Percentiles rank a stretch among this genome's conserved stretches.
These are phyloP conservation scores for Barnettozyma salicaria DNA, from an alignment of 805 yeast species.

Conservation along the genomic window DNA sequence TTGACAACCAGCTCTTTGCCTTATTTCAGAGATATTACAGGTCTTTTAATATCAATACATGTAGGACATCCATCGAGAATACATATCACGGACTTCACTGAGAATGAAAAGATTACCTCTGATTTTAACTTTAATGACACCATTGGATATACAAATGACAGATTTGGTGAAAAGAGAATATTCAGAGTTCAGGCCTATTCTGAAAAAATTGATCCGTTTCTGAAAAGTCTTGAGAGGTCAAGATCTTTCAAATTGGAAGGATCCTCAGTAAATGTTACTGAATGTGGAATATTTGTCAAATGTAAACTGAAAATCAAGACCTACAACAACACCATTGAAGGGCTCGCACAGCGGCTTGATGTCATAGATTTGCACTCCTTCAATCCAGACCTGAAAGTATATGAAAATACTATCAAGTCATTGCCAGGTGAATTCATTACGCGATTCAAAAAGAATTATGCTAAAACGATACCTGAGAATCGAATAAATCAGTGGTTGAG, in stretches of 20 bases:
- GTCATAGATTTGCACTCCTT: background rate
- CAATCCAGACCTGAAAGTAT: conserved; percentile 2
- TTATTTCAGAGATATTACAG: background rate
- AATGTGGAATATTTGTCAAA: conserved; percentile 11
- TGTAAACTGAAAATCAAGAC: conserved; percentile 9
- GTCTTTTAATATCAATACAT: conserved; percentile 1
- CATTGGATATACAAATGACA: conserved; percentile 3
- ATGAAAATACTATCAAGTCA: conserved; percentile 2
- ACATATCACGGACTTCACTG: conserved; percentile 14
- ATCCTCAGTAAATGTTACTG: background rate
- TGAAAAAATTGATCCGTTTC: conserved; percentile 4
- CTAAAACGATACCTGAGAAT: conserved; percentile 3
- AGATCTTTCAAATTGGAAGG: background rate
- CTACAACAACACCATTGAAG: conserved; percentile 9
- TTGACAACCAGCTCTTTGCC: background rate
- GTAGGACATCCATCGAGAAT: conserved; percentile 3
- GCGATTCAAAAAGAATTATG: background rate
- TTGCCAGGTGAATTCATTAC: conserved; percentile 9
- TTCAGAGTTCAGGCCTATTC: conserved; percentile 8
- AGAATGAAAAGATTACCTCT: conserved; percentile 4
- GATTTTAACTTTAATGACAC: conserved; percentile 1
- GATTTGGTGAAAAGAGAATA: conserved; percentile 2
- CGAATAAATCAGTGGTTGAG: background rate
- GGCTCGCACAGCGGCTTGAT: background rate
- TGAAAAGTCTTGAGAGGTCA: background rate